Evolutionary conservation across 1,284 basidiomycete genomes (phyloP), one percentile per base, ranked within the genome.

Genomic region (Naganishia liquefaciens): DNA sequence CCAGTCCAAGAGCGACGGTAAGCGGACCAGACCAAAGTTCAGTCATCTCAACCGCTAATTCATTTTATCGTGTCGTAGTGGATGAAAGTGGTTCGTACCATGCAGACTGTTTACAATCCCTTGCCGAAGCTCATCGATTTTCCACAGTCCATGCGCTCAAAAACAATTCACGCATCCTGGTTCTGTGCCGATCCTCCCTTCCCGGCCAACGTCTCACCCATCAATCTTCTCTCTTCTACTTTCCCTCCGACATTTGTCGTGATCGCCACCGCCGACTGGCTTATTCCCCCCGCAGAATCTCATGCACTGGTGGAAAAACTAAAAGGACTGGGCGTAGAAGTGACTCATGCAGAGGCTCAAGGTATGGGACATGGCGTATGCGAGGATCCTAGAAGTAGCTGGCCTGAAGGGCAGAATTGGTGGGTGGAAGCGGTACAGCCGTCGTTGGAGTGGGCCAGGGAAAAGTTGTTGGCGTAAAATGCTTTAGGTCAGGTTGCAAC

Each of bases 181-280:
- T 46, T 42, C 30, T 33, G 43, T 5, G 27, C 23, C 15, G 62
- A 63, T 43, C 43, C 61, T 49, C 49, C 47, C 37, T 43, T 53
- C 58, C 61, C 65, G n/a, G n/a, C 44, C 27, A 42, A 44, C 7
- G 1, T 17, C 40, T 54, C 47, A 5, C 64, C 61, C 15, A 53
- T 66, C 40, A 21, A 58, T 44, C 47, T 62, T 3, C 37, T 67
- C 60, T 42, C 30, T n/a, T n/a, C 30, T 6, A 19, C 40, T 6
- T 69, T 60, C 54, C 68, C 68, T 3, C 66, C 68, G 13, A 63
- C 62, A 9, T 60, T 61, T 27, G 49, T 69, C n/a, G 54, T 63
- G 37, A 25, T 65, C 37, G 68, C 63, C 1, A 63, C 63, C 17
- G 64, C 60, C 4, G 68, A 69, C 57, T 46, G 54, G 21, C 44